Evolutionary conservation across 129 eudicot genomes (phyloP).

Genomic region (Artemisia annua): DNA sequence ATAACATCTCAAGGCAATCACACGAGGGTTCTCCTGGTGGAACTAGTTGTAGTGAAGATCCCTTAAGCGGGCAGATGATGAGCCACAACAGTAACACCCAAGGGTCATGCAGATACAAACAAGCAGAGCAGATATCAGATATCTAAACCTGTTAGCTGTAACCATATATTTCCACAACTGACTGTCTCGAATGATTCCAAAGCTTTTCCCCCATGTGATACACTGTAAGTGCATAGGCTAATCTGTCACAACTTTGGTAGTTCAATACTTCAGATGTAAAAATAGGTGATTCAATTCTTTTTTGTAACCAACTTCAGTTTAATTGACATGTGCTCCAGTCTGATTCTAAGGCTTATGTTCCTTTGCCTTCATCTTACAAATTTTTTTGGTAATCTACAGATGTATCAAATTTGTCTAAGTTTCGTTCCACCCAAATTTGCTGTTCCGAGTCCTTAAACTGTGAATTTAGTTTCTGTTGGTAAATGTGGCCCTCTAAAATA

Average conservation of each 20-base stretch:
- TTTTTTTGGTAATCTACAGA: not conserved
- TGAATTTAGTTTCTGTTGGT: too few species aligned
- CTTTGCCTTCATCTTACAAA: too few species aligned
- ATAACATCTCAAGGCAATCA: conserved; percentile 13
- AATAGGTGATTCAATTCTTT: conserved; percentile 24
- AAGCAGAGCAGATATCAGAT: too few species aligned
- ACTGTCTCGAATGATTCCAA: conserved; percentile 21
- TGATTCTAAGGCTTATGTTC: conserved; percentile 1
- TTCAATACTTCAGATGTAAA: conserved; percentile 24
- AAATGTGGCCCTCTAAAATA: too few species aligned
- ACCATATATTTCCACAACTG: conserved; percentile 22
- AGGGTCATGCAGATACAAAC: conserved; percentile 7
- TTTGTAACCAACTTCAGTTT: conserved; percentile 21
- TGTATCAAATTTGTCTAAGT: too few species aligned
- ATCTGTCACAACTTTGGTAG: conserved; percentile 22
- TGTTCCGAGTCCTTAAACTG: too few species aligned
- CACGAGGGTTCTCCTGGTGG: conserved; percentile 25
- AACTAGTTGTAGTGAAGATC: conserved; percentile 34
- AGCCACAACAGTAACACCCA: conserved; percentile 28
- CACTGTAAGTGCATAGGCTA: conserved; percentile 5
- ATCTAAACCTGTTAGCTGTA: conserved; percentile 20
- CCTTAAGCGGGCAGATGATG: conserved; percentile 25
- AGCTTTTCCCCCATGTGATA: not conserved
- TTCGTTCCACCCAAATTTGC: too few species aligned
- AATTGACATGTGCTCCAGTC: conserved; percentile 4